Evolutionary conservation across 2,329 filamentous ascomycete species (phyloP), one percentile per base, ranked within the genome.

Genomic region (Metarhizium brunneum): DNA sequence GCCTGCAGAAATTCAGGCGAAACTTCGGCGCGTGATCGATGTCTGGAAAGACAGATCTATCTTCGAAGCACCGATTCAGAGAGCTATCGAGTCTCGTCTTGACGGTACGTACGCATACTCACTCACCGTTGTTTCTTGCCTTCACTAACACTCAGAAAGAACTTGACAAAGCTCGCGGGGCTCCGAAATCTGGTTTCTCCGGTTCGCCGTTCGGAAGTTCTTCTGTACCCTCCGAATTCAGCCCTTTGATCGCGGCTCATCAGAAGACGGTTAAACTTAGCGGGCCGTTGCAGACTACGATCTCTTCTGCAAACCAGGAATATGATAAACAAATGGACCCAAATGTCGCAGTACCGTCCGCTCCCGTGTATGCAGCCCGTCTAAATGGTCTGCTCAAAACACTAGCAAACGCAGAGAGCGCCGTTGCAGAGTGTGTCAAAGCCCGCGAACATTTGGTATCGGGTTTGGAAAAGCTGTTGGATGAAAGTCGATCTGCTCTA

Each of bases 21-120:
- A 96, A 69, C 77, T 99, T 42, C 82, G 87, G 58, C 83, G 94
- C 36, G 92, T 97, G 0, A 83, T 97, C 3, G 92, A 97, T 65
- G 94, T 99, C 18, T 99, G 94, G 94, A 86, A 87, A 66, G 85
- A 92, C 64, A 81, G 94, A 40, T 75, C 77, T 53, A 94, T 99
- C 49, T 99, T 99, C 64, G 90, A 95, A 59, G 70, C 70, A 1
- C 82, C 87, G 0, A 88, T 96, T 51, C 86, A 96, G 68, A 83
- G 85, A 56, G 87, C 87, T 1, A 84, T 96, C 53, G 92, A 97
- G 67, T 76, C 81, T 56, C 82, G 88, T 35, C 78, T 97, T 54
- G 85, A 90, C 61, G 90, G 90, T 92, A 76, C 60, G 78, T 63
- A 32, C 3, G 6, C 35, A 18, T 30, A 6, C 6, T 25, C 11